These are phyloP conservation scores for Aspergillus asperescens DNA, from an alignment of 495 filamentous ascomycete genomes.

Conservation along the genomic window DNA sequence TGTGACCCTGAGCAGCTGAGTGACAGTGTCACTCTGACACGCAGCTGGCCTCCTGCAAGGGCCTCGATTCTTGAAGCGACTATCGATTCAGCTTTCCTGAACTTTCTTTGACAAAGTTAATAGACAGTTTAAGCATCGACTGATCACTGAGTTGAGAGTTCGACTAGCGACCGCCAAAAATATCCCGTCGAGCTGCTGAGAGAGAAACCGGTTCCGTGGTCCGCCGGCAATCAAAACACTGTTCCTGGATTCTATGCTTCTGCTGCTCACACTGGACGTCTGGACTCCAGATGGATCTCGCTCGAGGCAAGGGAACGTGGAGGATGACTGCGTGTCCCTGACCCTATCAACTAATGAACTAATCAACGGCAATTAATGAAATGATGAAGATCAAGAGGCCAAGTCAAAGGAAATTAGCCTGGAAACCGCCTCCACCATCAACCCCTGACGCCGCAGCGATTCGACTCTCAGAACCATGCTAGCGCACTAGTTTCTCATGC, in stretches of 20 bases:
- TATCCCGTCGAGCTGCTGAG: neutral
- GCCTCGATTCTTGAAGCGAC: neutral
- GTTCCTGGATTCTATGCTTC: too few species aligned
- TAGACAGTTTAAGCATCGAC: neutral
- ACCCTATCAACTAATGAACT: too few species aligned
- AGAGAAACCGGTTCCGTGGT: neutral
- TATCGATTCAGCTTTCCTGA: neutral
- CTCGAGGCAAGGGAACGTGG: constrained; percentile 4
- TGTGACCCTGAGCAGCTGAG: neutral
- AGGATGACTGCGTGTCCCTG: neutral
- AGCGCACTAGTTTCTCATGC: neutral
- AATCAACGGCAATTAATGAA: neutral
- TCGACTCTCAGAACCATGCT: neutral
- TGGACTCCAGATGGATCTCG: neutral
- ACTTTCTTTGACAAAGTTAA: neutral
- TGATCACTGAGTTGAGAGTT: neutral
- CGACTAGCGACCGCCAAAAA: neutral
- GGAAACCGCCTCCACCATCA: neutral
- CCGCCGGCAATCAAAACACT: neutral
- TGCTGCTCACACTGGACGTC: too few species aligned
- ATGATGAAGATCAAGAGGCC: neutral
- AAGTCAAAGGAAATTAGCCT: constrained; percentile 9
- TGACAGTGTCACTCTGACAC: neutral
- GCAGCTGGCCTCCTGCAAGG: neutral
- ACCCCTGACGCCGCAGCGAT: neutral